Conservation (phyloP, 805 yeast genomes). For the Saccharomycopsis schoenii region DNA sequence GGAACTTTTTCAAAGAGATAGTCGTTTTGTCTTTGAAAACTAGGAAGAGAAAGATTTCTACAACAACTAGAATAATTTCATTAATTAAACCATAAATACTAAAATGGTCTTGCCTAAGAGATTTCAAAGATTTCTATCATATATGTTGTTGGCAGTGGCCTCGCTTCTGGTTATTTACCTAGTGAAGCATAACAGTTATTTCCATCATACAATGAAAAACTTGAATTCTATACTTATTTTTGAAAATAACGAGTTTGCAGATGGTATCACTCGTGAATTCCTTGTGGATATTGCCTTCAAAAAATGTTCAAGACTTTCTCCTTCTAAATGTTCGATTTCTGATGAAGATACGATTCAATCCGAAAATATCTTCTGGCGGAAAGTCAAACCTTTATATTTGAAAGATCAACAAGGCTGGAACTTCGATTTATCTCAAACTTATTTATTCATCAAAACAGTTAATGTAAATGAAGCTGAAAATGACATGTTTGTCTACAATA, state of each 20-base stretch:
- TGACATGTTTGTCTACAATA: slow-evolving; percentile 7
- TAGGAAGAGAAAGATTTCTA: too few relatives aligned
- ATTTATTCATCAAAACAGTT: slow-evolving; percentile 12
- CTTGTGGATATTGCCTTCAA: slow-evolving; percentile 14
- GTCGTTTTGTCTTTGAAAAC: too few relatives aligned
- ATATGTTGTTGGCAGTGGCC: background rate
- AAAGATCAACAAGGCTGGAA: slow-evolving; percentile 13
- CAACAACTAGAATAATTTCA: too few relatives aligned
- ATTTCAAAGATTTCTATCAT: background rate
- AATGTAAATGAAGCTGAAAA: slow-evolving; percentile 11
- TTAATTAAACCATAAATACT: too few relatives aligned
- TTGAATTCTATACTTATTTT: slow-evolving; percentile 23
- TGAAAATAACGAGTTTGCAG: slow-evolving; percentile 36
- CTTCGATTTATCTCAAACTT: slow-evolving; percentile 5
- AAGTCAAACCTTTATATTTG: slow-evolving; percentile 11
- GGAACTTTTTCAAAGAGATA: too few relatives aligned
- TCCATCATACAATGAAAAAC: background rate
- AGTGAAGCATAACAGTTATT: background rate
- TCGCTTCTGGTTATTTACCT: background rate
- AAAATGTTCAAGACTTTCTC: slow-evolving; percentile 7
- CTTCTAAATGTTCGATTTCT: slow-evolving; percentile 3
- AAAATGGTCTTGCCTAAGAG: background rate
- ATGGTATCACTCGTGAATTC: slow-evolving; percentile 17
- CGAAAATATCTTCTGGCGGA: slow-evolving; percentile 9
- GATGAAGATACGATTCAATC: slow-evolving; percentile 12